Conservation (phyloP, 345 rosid genomes). For the Eutrema japonicum region DNA sequence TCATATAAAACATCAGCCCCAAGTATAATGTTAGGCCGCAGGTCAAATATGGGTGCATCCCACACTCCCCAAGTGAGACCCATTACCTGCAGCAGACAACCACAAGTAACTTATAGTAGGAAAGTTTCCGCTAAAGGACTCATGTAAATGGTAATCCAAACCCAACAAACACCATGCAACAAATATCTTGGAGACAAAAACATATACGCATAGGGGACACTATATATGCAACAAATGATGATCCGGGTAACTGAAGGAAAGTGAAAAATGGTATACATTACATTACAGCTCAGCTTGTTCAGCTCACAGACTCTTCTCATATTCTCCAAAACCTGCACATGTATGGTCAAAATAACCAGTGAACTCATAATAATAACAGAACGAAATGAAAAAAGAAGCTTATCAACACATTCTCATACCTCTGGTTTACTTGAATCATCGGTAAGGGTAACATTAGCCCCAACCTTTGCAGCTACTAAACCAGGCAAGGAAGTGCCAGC, state of each 20-base stretch:
- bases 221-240: neutral
- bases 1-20: slow-evolving; percentile 94
- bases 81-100: slow-evolving; percentile 51
- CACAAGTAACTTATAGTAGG: slow-evolving; percentile 7
- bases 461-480: slow-evolving; percentile 81
- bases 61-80: slow-evolving; percentile 91
- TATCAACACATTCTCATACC: slow-evolving; percentile 43
- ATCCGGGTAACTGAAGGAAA: neutral
- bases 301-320: slow-evolving; percentile 65
- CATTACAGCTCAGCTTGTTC: slow-evolving; percentile 68
- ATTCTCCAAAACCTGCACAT: slow-evolving; percentile 77
- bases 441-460: slow-evolving; percentile 60
- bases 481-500: slow-evolving; percentile 62
- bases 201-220: neutral
- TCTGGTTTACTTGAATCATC: slow-evolving; percentile 66
- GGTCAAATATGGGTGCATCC: slow-evolving; percentile 65
- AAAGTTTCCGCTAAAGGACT: neutral
- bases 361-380: neutral
- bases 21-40: slow-evolving; percentile 66
- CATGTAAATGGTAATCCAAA: neutral
- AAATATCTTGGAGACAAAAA: neutral
- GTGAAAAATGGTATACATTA: slow-evolving; percentile 37
- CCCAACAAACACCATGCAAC: neutral
- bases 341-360: neutral
- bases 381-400: neutral